phyloP scores from a whole-genome alignment of 768 basidiomycete genomes.

The Saitozyma podzolica region DNA sequence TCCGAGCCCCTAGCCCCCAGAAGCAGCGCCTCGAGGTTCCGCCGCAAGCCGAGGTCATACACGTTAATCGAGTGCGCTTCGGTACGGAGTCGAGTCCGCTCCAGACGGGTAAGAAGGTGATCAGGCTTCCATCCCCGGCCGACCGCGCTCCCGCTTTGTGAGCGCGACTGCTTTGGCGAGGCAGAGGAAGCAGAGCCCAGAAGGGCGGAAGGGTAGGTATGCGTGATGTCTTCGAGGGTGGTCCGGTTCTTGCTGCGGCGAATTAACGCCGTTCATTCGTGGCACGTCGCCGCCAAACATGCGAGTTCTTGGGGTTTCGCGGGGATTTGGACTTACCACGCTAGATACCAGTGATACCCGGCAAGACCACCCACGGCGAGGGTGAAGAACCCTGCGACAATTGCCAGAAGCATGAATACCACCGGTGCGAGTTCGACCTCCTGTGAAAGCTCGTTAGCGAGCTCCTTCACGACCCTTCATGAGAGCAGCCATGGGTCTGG shows the following conservation, averaged over 20 bases:
- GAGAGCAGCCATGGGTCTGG: no score
- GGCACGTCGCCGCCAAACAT: no score
- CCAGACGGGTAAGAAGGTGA: slow-evolving; percentile 39
- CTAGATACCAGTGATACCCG: slow-evolving; percentile 42
- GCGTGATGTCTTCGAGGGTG: slow-evolving; percentile 43
- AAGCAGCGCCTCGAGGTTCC: slow-evolving; percentile 31
- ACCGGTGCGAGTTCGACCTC: slow-evolving; percentile 34
- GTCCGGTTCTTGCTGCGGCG: slow-evolving; percentile 35
- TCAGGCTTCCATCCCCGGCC: slow-evolving; percentile 34
- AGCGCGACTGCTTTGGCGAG: not conserved
- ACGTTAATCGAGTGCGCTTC: slow-evolving; percentile 43
- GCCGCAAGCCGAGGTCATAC: slow-evolving; percentile 47
- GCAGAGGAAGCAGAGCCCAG: slow-evolving; percentile 5
- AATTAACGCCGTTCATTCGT: no score
- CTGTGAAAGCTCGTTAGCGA: slow-evolving; percentile 2
- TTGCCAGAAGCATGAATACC: slow-evolving; percentile 32
- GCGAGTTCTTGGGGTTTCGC: no score
- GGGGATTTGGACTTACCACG: slow-evolving; percentile 21
- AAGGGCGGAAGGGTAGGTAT: slow-evolving; percentile 37
- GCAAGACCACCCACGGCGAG: slow-evolving; percentile 41
- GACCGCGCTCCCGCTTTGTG: not conserved
- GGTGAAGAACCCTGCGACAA: slow-evolving; percentile 35
- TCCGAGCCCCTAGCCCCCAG: slow-evolving; percentile 14
- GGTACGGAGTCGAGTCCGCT: slow-evolving; percentile 27
- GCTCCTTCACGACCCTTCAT: no score